A percentile compares a stretch with the other conserved stretches of the same genome.
These are phyloP conservation scores for Petunia hybrid DNA, from an alignment of 305 asterid species.

Conservation along the genomic window DNA sequence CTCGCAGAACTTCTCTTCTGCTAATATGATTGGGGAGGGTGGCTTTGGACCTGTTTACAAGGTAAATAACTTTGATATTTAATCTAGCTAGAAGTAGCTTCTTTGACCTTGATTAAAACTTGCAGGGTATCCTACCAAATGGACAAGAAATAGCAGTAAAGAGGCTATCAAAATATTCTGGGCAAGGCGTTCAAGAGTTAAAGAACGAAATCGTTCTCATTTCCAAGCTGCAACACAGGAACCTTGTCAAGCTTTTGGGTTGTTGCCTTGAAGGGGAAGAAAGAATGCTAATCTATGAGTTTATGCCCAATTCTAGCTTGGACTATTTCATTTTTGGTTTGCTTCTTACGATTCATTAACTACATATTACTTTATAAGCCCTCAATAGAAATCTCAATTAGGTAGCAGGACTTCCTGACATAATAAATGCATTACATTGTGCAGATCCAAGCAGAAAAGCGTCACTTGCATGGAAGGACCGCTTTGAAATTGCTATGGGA, in stretches of 20 bases:
- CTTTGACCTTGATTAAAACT: not conserved
- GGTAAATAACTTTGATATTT: constrained; percentile 28
- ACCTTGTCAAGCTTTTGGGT: constrained; percentile 41
- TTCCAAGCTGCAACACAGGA: constrained; percentile 51
- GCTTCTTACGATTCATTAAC: not conserved
- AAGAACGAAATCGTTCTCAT: constrained; percentile 44
- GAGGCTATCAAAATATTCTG: constrained; percentile 44
- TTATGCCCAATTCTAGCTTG: constrained; percentile 40
- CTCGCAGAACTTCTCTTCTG: constrained; percentile 14
- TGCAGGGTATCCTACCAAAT: constrained; percentile 43
- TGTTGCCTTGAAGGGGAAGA: constrained; percentile 43
- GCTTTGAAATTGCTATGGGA: constrained; percentile 33
- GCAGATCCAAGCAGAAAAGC: constrained; percentile 30
- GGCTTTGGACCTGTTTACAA: constrained; percentile 27
- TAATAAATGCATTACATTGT: not conserved
- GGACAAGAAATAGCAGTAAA: constrained; percentile 50
- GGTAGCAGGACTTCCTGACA: not conserved
- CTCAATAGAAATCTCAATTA: not conserved
- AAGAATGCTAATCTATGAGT: constrained; percentile 46
- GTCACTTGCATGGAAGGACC: constrained; percentile 33
- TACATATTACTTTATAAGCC: not conserved
- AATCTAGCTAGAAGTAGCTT: not conserved
- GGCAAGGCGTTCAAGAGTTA: constrained; percentile 44
- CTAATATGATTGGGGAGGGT: constrained; percentile 12
- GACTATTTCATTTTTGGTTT: constrained; percentile 35